Evolutionary conservation across 768 basidiomycete species (phyloP).

Genomic region (Xerocomus potaroensis): DNA sequence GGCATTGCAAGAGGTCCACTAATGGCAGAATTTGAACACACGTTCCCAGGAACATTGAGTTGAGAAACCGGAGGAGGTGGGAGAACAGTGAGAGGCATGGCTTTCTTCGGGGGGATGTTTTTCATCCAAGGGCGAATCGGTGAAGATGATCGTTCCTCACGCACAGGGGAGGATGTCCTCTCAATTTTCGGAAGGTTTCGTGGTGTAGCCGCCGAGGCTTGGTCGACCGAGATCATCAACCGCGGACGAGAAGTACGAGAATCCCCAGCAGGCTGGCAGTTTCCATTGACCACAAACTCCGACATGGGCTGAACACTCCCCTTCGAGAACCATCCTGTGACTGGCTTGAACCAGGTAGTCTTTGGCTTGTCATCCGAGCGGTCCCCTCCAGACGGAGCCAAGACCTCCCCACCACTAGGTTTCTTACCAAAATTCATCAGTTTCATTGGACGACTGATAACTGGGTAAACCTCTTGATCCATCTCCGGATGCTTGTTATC

Average conservation of each 20-base stretch:
- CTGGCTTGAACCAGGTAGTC: slow-evolving; percentile 35
- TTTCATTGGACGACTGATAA: slow-evolving; percentile 35
- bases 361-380: slow-evolving; percentile 27
- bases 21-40: slow-evolving; percentile 24
- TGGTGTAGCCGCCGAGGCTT: slow-evolving; percentile 29
- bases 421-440: slow-evolving; percentile 44
- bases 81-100: slow-evolving; percentile 34
- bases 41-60: slow-evolving; percentile 36
- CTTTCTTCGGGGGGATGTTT: slow-evolving; percentile 20
- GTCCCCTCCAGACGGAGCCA: slow-evolving; percentile 5
- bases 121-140: slow-evolving; percentile 28
- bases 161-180: slow-evolving; percentile 19
- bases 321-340: slow-evolving; percentile 30
- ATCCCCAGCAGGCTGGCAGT: slow-evolving; percentile 8
- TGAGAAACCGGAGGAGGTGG: slow-evolving; percentile 28
- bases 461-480: slow-evolving; percentile 22
- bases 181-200: slow-evolving; percentile 30
- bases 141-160: slow-evolving; percentile 29
- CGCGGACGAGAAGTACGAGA: slow-evolving; percentile 26
- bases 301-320: slow-evolving; percentile 4
- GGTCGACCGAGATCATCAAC: slow-evolving; percentile 43
- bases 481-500: slow-evolving; percentile 19
- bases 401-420: slow-evolving; percentile 31
- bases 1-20: slow-evolving; percentile 35
- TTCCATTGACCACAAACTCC: slow-evolving; percentile 21